Evolutionary conservation across 1,284 basidiomycete genomes (phyloP), one percentile per base, ranked within the genome.

Genomic region (Cutaneotrichosporon spelunceum): DNA sequence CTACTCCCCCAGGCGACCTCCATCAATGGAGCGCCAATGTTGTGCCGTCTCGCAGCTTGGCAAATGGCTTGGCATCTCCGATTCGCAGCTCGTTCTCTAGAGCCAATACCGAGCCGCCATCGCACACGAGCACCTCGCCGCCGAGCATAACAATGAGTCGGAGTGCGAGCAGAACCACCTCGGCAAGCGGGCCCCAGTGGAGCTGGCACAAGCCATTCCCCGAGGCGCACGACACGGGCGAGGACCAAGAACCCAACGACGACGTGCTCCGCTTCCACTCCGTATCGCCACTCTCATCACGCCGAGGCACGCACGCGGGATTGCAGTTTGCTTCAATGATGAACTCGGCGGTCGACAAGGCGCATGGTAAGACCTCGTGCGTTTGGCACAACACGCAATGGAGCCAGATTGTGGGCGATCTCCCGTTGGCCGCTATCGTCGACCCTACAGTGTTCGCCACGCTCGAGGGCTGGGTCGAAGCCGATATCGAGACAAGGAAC

Each of bases 371-470:
- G 26, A 30, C 48, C 11, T 16, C 26, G 29, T 44, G 71, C 19
- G 61, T 62, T 9, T 73, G 73, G 73, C 61, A 64, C 10, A 74
- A 74, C 50, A 56, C 64, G 39, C 64, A 60, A 26, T 74, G 70
- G 66, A 54, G 67, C 21, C 56, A 61, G 16, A 23, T 72, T 11
- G 63, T 67, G 0, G 56, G 63, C 26, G 72, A 70, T 1, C 52
- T 64, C 23, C 45, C 53, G 14, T 53, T 73, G 14, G 59, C 60
- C 6, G 66, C 71, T 13, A 59, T 69, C 21, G 23, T 74, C n/a
- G 68, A 71, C 27, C 30, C 39, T 9, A 21, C 27, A 4, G 34
- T 49, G 1, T 61, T 68, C 42, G 61, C 67, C 23, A 45, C 55
- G 16, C 49, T 76, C 39, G 68, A 70, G 52, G 49, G 53, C 14